Evolutionary conservation across 495 filamentous ascomycete species (phyloP), one percentile per base, ranked within the genome.

Genomic region (Talaromyces wortmannii): DNA sequence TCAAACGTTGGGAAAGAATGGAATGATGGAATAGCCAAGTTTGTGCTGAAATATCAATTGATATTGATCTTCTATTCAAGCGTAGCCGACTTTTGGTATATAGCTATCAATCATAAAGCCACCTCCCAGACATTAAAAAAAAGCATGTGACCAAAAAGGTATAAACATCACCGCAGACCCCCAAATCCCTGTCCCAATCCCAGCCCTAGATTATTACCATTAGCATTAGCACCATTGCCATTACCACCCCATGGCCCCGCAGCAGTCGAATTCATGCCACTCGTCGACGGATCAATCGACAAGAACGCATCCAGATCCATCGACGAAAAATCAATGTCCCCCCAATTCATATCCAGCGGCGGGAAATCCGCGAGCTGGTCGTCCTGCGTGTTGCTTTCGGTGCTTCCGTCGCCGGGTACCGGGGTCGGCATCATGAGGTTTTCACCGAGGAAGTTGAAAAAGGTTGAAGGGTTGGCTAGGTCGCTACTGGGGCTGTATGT

Each of bases 231-330:
- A 43, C 18, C 32, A 42, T 52, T 31, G 43, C 43, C 43, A 44
- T 52, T 42, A 16, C 29, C 43, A 42, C 42, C 42, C 23, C 23
- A 23, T 23, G 4, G 23, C 23, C 23, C 23, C 23, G 23, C 23
- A 4, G 23, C 23, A 4, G 23, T 4, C 23, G 23, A 23, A 23
- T 23, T 23, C 23, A 23, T 4, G 4, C 23, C 23, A 23, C 23
- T 23, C 36, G 33, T 33, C 32, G 50, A 42, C 8, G 50, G 67
- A 53, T 71, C 66, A 13, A 70, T 57, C 7, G 71, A 76, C 48
- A 73, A 69, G 46, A 76, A 74, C 0, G 71, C 63, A 31, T 74
- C 73, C 13, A 76, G 55, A 51, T 76, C 73, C 70, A 76, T 73
- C 0, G 71, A 74, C 3, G 73, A 76, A 44, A 76, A 74, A 48